Evolutionary conservation across 768 basidiomycete genomes (phyloP), one percentile per base, ranked within the genome.

Genomic region (Termitomyces sp.): DNA sequence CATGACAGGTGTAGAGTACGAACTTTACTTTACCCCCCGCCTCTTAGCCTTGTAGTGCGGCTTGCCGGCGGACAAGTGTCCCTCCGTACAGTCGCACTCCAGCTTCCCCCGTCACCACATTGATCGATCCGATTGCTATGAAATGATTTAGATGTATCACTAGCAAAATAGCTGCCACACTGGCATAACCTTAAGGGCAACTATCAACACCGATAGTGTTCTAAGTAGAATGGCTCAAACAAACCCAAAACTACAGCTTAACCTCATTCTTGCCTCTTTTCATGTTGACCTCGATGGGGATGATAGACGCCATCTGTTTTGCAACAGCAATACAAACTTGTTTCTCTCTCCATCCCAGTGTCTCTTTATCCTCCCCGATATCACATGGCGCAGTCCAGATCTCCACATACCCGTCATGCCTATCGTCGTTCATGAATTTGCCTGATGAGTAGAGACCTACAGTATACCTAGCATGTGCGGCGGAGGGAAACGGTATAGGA

Each of bases 321-420:
- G 82, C 77, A 33, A 80, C 72, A 19, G 80, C 84, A 17, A 88
- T 69, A 60, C 86, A 88, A 21, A 81, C 71, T 62, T 86, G 85
- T 46, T 78, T 68, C 45, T 83, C 83, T 57, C 82, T 77, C 86
- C 86, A 88, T 6, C 77, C 76, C 1, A 73, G 64, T 14, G 41
- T 35, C 28, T 73, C 65, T 9, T 66, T 50, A 0, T 79, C 81
- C 50, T 77, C 75, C 5, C 79, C 81, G 38, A 84, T 73, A 54
- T 81, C 72, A 49, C 73, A 71, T 3, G 86, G 86, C 4, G 85
- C 82, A 4, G 83, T 81, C 85, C 86, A 89, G 11, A 87, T 71
- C 62, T 87, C 87, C 3, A 80, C 77, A 60, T 80, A 80, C 5
- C 67, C 63, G 46, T 86, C 83, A 61, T 88, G 85, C 55, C 84